A percentile compares a stretch with the other conserved stretches of the same genome.
phyloP scores from a whole-genome alignment of 1,284 basidiomycete species.

The Boletus hoseneyae region DNA sequence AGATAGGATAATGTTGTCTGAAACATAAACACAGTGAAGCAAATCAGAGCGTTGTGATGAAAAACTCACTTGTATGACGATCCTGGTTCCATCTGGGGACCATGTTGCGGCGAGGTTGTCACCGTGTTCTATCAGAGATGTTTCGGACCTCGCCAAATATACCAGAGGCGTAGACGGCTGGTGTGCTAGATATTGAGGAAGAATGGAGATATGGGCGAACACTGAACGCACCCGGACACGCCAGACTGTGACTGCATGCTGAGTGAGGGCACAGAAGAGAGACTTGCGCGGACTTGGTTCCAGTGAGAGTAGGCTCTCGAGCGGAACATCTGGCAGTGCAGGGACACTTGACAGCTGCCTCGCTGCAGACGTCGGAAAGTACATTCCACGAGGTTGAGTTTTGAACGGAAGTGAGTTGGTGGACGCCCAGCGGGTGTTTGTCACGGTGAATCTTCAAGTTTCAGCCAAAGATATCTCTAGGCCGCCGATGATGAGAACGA shows the following conservation, averaged over 20 bases:
- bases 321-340: conserved; percentile 57
- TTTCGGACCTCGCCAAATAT: conserved; percentile 68
- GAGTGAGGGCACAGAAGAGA: conserved; percentile 74
- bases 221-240: conserved; percentile 68
- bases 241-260: conserved; percentile 72
- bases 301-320: conserved; percentile 58
- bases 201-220: not conserved
- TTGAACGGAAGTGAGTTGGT: not conserved
- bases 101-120: conserved; percentile 71
- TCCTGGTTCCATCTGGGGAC: conserved; percentile 73
- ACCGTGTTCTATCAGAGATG: conserved; percentile 79
- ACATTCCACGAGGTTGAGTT: conserved; percentile 54
- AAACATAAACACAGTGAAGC: conserved; percentile 5
- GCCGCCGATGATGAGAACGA: conserved; percentile 12
- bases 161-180: conserved; percentile 81
- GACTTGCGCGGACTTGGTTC: conserved; percentile 69
- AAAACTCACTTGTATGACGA: conserved; percentile 71
- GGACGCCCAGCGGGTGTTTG: not conserved
- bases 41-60: conserved; percentile 2
- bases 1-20: conserved; percentile 79
- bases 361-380: conserved; percentile 78
- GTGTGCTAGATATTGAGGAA: conserved; percentile 4
- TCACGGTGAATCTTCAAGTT: not conserved
- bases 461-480: conserved; percentile 9
- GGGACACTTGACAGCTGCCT: conserved; percentile 66